Conservation (phyloP, 768 basidiomycete genomes). For the Lentinula lateritia region DNA sequence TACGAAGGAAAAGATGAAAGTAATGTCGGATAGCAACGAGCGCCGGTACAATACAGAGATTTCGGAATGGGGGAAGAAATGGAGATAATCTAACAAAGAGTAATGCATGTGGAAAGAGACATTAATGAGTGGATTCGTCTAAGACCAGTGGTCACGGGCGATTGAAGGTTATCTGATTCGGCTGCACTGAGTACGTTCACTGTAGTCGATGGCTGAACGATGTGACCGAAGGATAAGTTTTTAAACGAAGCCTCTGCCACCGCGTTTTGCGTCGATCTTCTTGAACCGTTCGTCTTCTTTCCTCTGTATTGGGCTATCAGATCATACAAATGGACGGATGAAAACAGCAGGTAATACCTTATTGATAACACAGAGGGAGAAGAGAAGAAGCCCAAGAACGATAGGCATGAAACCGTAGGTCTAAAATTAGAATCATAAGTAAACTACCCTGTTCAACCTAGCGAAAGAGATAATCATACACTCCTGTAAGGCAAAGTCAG, state of each 20-base stretch:
- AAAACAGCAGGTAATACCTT: conserved; percentile 35
- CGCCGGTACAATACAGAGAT: conserved; percentile 1
- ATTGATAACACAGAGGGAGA: conserved; percentile 83
- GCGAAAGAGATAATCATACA: conserved; percentile 20
- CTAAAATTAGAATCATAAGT: conserved; percentile 20
- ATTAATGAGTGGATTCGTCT: neutral
- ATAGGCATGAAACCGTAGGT: conserved; percentile 85
- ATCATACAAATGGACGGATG: conserved; percentile 7
- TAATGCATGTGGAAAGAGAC: neutral
- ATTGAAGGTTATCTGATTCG: neutral
- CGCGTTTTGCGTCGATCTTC: conserved; percentile 86
- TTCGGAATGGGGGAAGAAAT: neutral
- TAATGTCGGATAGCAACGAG: neutral
- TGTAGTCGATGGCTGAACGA: neutral
- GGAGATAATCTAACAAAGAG: conserved; percentile 1
- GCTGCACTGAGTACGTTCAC: neutral
- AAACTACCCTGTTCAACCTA: neutral
- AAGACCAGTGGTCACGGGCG: neutral
- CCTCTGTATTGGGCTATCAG: conserved; percentile 38
- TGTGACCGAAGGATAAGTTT: neutral
- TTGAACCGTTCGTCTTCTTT: conserved; percentile 79
- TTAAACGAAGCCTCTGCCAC: conserved; percentile 82
- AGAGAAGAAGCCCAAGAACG: conserved; percentile 67
- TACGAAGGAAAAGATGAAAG: neutral
- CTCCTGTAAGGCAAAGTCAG: conserved; percentile 31